A percentile compares a stretch with the other conserved stretches of the same genome.
Conservation (phyloP, 768 basidiomycete genomes). For the Lactarius hatsudake region DNA sequence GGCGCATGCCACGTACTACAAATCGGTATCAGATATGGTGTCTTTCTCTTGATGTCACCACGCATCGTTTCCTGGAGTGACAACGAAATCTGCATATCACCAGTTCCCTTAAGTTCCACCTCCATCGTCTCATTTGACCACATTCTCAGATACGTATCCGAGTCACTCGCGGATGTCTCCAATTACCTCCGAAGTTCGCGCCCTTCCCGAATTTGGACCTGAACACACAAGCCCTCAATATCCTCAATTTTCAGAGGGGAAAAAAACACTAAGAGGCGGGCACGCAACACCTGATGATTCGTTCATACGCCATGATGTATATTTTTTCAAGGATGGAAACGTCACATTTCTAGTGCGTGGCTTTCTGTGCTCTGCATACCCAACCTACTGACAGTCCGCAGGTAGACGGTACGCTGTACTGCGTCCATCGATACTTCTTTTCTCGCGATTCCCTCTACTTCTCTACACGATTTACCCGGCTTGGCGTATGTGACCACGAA, state of each 20-base stretch:
- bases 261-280: not conserved
- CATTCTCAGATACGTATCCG: not conserved
- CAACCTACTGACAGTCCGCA: slow-evolving; percentile 1
- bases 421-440: slow-evolving; percentile 26
- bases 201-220: not conserved
- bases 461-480: slow-evolving; percentile 11
- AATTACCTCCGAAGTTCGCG: not conserved
- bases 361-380: too few species aligned
- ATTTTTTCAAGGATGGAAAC: slow-evolving; percentile 26
- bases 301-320: slow-evolving; percentile 12
- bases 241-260: not conserved
- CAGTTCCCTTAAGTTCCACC: too few species aligned
- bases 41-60: too few species aligned
- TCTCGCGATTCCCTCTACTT: slow-evolving; percentile 24
- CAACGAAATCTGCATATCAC: too few species aligned
- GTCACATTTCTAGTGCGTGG: slow-evolving; percentile 22
- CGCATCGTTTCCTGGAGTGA: too few species aligned
- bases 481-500: slow-evolving; percentile 19
- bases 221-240: not conserved
- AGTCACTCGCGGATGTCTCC: not conserved
- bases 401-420: slow-evolving; percentile 22
- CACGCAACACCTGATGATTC: not conserved
- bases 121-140: not conserved
- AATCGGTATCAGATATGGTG: too few species aligned
- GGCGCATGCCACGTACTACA: too few species aligned